phyloP scores from a whole-genome alignment of 805 yeast species.

The Hanseniaspora meyeri region DNA sequence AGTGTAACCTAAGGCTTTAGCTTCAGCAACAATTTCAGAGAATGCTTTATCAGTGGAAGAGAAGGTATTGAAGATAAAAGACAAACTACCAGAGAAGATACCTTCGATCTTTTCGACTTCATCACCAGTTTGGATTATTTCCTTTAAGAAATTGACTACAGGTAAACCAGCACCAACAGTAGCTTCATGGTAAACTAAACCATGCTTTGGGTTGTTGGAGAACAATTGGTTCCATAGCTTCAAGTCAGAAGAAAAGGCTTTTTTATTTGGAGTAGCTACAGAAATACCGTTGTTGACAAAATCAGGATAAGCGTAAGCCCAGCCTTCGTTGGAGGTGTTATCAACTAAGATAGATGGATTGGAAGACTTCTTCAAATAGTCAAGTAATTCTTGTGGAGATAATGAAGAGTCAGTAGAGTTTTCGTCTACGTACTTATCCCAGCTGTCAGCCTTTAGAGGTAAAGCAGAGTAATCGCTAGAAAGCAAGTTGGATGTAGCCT shows the following conservation, averaged over 20 bases:
- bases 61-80: conserved; percentile 88
- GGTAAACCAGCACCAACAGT: conserved; percentile 99
- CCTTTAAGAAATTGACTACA: conserved; percentile 75
- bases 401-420: conserved; percentile 35
- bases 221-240: conserved; percentile 68
- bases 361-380: conserved; percentile 52
- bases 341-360: conserved; percentile 77
- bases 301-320: conserved; percentile 67
- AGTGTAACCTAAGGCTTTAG: conserved; percentile 86
- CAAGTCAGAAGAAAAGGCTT: conserved; percentile 78
- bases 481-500: conserved; percentile 56
- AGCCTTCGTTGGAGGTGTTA: conserved; percentile 74
- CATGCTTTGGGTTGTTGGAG: conserved; percentile 41
- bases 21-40: conserved; percentile 78
- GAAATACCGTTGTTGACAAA: conserved; percentile 71
- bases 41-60: conserved; percentile 66
- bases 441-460: conserved; percentile 38
- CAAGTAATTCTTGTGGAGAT: conserved; percentile 45
- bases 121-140: conserved; percentile 85
- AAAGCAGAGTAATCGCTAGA: conserved; percentile 62
- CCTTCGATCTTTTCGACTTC: conserved; percentile 86
- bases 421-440: conserved; percentile 39
- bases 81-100: conserved; percentile 87
- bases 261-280: conserved; percentile 95
- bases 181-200: conserved; percentile 90